Base-by-base conservation (phyloP, 805 yeast genomes). In the Clavispora santaluciae region DNA sequence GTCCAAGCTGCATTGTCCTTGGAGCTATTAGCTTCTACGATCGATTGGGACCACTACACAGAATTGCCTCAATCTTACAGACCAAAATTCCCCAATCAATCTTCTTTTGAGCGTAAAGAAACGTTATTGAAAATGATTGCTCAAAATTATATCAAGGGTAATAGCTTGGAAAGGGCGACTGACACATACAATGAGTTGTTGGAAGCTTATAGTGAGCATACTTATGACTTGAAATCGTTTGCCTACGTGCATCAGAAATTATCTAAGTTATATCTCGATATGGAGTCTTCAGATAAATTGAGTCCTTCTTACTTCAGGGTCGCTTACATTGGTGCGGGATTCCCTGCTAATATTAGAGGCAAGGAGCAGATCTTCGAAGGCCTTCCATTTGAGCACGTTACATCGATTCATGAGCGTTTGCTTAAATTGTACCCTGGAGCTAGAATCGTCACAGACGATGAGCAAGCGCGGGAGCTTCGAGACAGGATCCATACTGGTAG, bases 331-430 rank as follows among this genome's bases (percentile, higher is more conserved):
- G 96, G 96, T 12, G 76, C 73, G 39, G 95, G 95, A 2, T 88
- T 88, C 72, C 95, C 96, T 6, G 70, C 68, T 23, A 76, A 89
- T 26, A 73, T 85, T 36, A 71, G 95, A 54, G 85, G 86, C 35
- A 79, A 83, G 54, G 81, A 80, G 44, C 88, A 83, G 57, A 83
- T 88, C 39, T 86, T 82, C 56, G 95, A 88, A 63, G 95, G 96
- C 5, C 70, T 79, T 39, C 88, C 95, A 22, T 88, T 85, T 64
- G 96, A 88, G 58, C 93, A 86, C 60, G 81, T 88, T 44, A 79
- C 89, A 2, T 81, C 91, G 3, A 84, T 88, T 58, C 88, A 84
- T 53, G 86, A 82, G 53, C 71, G 95, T 50, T 65, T 89, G 44
- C 72, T 82, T 51, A 76, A 80, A 54, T 61, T 85, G 35, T 85